Evolutionary conservation across 2,329 filamentous ascomycete species (phyloP).

Genomic region (Neofusicoccum parvum): DNA sequence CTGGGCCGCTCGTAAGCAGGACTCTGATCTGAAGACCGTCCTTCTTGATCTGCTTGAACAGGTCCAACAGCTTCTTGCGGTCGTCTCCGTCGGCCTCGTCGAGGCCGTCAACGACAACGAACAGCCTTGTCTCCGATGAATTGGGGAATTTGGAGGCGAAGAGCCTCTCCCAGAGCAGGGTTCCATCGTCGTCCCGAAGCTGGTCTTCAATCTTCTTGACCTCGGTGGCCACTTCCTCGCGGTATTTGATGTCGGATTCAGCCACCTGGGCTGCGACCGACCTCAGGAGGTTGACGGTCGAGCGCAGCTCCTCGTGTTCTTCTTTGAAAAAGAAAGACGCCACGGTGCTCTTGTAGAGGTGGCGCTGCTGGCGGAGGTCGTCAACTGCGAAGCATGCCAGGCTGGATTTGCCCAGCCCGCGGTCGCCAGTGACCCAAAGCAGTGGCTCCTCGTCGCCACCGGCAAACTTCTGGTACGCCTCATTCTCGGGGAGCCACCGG

Average conservation of each 20-base stretch:
- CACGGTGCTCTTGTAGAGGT: slow-evolving; percentile 16
- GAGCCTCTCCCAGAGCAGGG: slow-evolving; percentile 25
- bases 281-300: slow-evolving; percentile 30
- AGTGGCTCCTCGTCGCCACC: slow-evolving; percentile 24
- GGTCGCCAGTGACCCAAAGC: slow-evolving; percentile 33
- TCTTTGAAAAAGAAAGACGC: slow-evolving; percentile 44
- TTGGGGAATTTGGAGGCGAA: slow-evolving; percentile 28
- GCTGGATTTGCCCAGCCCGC: slow-evolving; percentile 41
- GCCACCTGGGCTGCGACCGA: slow-evolving; percentile 36
- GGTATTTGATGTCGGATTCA: slow-evolving; percentile 32
- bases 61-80: slow-evolving; percentile 24
- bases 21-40: slow-evolving; percentile 30
- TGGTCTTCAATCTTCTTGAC: slow-evolving; percentile 23
- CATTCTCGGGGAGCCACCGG: slow-evolving; percentile 34
- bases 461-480: slow-evolving; percentile 34
- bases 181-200: slow-evolving; percentile 29
- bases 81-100: slow-evolving; percentile 32
- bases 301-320: slow-evolving; percentile 30
- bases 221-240: slow-evolving; percentile 32
- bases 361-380: slow-evolving; percentile 23
- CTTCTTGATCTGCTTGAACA: slow-evolving; percentile 30
- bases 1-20: slow-evolving; percentile 29
- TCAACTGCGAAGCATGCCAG: slow-evolving; percentile 27
- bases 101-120: slow-evolving; percentile 37
- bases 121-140: slow-evolving; percentile 26